Percentiles rank a stretch among this genome's conserved stretches.
Conservation (phyloP, 208 protist genomes). For the Naegleria gruberi region DNA sequence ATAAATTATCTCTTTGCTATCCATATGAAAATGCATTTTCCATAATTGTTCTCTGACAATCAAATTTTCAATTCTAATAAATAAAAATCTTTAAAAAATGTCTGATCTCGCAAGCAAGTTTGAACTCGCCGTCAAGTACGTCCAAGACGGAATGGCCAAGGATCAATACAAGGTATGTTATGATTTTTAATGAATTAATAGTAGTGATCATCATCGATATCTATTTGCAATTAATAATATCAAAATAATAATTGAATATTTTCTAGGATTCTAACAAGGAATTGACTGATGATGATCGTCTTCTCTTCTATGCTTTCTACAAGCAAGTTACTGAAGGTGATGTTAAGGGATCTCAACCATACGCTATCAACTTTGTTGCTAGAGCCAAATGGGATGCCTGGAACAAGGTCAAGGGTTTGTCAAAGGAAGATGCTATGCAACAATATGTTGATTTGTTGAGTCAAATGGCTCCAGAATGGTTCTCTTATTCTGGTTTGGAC, state of each 20-base stretch:
- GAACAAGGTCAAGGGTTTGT: conserved; percentile 71
- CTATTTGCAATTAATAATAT: not conserved
- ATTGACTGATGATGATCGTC: conserved; percentile 72
- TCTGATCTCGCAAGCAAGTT: not conserved
- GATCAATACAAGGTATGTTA: not conserved
- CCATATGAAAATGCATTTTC: too few species aligned
- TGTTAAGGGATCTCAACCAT: conserved; percentile 69
- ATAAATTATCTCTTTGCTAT: too few species aligned
- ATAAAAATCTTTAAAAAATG: not conserved
- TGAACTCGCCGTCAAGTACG: not conserved
- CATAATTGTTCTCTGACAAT: too few species aligned
- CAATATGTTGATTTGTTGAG: conserved; percentile 65
- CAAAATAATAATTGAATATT: not conserved
- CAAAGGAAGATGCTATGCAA: conserved; percentile 70
- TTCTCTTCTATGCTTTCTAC: conserved; percentile 88
- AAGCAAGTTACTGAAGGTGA: conserved; percentile 93
- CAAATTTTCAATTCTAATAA: not conserved
- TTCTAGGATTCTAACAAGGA: conserved; percentile 29
- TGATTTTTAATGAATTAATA: too few species aligned
- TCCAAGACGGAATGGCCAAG: not conserved
- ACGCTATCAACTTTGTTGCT: conserved; percentile 75
- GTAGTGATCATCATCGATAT: not conserved
- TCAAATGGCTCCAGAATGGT: conserved; percentile 28
- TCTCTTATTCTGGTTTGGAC: not conserved
- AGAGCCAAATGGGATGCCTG: conserved; percentile 63